Percentiles rank a stretch among this genome's conserved stretches.
Conservation (phyloP, 371 early-diverging fungal species). For the Coemansia sp. region DNA sequence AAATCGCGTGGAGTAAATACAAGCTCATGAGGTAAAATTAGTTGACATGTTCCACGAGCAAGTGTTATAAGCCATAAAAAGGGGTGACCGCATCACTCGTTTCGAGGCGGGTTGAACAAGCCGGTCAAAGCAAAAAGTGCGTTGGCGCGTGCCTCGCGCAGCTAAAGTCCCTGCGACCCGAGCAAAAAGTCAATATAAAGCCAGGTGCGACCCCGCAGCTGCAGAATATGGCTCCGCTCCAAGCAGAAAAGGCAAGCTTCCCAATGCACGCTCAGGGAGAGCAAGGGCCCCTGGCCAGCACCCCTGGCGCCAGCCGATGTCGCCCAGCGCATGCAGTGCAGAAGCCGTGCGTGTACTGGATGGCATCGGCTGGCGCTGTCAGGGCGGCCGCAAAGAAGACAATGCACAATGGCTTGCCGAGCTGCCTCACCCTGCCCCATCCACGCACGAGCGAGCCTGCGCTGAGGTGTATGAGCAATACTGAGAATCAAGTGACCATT, state of each 20-base stretch:
- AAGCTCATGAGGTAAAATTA: not conserved
- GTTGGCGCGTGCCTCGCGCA: slow-evolving; percentile 3
- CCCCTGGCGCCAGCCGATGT: not conserved
- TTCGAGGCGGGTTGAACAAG: not conserved
- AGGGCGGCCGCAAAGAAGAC: not conserved
- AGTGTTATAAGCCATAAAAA: not conserved
- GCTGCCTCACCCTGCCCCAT: not conserved
- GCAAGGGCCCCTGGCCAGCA: not conserved
- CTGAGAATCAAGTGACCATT: slow-evolving; percentile 1
- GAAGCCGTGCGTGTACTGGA: not conserved
- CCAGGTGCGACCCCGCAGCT: not conserved
- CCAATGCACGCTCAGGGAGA: not conserved
- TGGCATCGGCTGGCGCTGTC: not conserved
- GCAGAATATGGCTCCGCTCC: not conserved
- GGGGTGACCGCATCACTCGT: not conserved
- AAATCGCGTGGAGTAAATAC: not conserved
- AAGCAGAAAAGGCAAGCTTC: not conserved
- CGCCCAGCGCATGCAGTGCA: not conserved
- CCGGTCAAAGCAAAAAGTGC: not conserved
- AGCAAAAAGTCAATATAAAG: slow-evolving; percentile 18
- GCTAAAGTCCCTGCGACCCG: slow-evolving; percentile 8
- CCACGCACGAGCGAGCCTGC: slow-evolving; percentile 1
- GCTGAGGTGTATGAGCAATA: not conserved
- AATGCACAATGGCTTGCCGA: not conserved
- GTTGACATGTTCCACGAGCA: not conserved